Conservation (phyloP, 768 basidiomycete genomes). For the Panaeolus papilionaceus region DNA sequence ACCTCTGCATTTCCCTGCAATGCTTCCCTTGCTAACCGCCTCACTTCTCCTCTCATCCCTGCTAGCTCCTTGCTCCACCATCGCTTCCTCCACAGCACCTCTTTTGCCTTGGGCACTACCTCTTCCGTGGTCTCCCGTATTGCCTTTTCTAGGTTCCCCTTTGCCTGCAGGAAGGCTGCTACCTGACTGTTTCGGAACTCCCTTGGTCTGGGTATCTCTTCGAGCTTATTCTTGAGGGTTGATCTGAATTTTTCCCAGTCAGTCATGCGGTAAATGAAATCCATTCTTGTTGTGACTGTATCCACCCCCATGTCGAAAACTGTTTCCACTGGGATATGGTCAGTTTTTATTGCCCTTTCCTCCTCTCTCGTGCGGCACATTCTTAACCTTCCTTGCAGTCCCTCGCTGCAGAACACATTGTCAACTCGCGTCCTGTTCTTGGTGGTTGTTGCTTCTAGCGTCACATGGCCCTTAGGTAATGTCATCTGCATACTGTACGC, state of each 20-base stretch:
- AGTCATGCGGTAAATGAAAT: neutral
- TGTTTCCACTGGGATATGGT: constrained; percentile 45
- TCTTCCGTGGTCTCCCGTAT: constrained; percentile 13
- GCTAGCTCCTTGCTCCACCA: constrained; percentile 16
- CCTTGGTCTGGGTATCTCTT: neutral
- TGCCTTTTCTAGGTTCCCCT: constrained; percentile 6
- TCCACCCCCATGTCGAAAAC: constrained; percentile 28
- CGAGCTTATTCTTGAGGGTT: constrained; percentile 19
- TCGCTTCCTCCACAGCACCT: constrained; percentile 8
- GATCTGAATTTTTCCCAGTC: constrained; percentile 37
- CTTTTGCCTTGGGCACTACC: constrained; percentile 17
- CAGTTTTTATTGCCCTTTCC: constrained; percentile 28
- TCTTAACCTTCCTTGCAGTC: constrained; percentile 25
- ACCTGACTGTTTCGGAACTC: neutral
- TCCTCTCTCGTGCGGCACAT: constrained; percentile 32
- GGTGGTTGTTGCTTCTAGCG: constrained; percentile 28
- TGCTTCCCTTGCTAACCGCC: neutral
- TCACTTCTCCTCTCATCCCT: neutral
- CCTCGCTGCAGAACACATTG: constrained; percentile 42
- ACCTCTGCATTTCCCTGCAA: neutral
- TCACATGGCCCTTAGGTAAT: constrained; percentile 37
- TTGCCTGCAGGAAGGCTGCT: neutral
- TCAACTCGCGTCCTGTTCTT: constrained; percentile 45
- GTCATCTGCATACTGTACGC: constrained; percentile 36
- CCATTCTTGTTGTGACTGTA: neutral